Evolutionary conservation across 2,329 filamentous ascomycete genomes (phyloP), one percentile per base, ranked within the genome.

Genomic region (Neodidymelliopsis sp.): DNA sequence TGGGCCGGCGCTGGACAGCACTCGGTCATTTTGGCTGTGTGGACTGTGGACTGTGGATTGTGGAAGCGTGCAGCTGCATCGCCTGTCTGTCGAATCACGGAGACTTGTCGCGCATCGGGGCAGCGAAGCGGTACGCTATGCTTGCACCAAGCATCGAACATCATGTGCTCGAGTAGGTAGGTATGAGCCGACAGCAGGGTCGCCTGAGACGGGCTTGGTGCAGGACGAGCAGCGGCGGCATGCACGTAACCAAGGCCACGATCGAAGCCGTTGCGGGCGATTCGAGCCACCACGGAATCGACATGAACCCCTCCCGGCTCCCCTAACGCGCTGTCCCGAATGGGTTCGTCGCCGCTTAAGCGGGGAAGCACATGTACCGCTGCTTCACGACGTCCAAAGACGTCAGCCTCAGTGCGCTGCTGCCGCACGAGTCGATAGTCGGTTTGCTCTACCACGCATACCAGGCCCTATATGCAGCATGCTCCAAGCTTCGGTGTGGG

Each of bases 191-290:
- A 65, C 51, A 56, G 56, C 56, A 49, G 50, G 53, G 56, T n/a
- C n/a, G n/a, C 57, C 46, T 58, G 52, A 57, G 54, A 53, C 50
- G 41, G 53, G 46, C 54, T 62, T 53, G 60, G 66, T 53, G 54
- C 59, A 58, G 38, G 63, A 63, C 62, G 65, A 33, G 33, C 31
- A 63, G 62, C 49, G 51, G 57, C 57, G 60, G 53, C 55, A 70
- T 67, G 65, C 65, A 67, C 59, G 63, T n/a, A n/a, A n/a, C n/a
- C 49, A 68, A 66, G 57, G 61, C 62, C 50, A 65, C 50, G 62
- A 50, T 49, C 45, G 52, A 36, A 41, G 47, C 47, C 47, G 47
- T 50, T 50, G 36, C 46, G 29, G 35, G 39, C 54, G 56, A 50
- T 60, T 62, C 53, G 60, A 59, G 55, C 60, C 62, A 53, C 53